Base-by-base conservation (phyloP, 805 yeast species). In the Yamadazyma scolyti region DNA sequence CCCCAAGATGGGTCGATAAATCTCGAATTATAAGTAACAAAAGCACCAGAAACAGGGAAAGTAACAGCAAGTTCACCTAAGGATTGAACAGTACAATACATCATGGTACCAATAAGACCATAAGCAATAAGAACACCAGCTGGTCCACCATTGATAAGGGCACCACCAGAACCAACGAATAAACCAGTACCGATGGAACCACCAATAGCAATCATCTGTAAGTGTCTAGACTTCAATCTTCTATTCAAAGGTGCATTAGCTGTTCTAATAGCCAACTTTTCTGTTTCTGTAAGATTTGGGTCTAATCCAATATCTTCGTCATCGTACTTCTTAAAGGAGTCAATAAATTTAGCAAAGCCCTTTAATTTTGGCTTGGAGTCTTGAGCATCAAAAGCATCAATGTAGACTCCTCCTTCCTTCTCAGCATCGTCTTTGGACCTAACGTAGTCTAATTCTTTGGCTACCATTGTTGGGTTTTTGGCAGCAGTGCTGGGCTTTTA, bases 111-210 rank as follows among this genome's bases (percentile, higher is more conserved):
- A 28, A 75, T 65, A 28, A 77, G 55, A 14, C 54, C 43, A 64
- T 78, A 79, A 30, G 77, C 80, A 36, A 79, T 75, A 27, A 79
- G 48, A 43, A 65, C 33, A 82, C 80, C 68, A 41, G 81, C 84
- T n/a, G 93, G 90, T 20, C 93, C 93, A 52, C 87, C 83, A 20
- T 68, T 61, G 16, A 68, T 46, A 33, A 83, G 57, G 4, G 85
- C 73, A 16, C 71, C 57, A 41, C 86, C 85, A 3, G 87, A 73
- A 52, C 88, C 88, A 23, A 86, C 80, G 40, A 86, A 77, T 33
- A 86, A 65, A 53, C 93, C 95, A n/a, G 93, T 82, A 48, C 95
- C 95, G 46, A 85, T 83, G 38, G 83, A 73, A 30, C 90, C 89
- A 46, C 90, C 93, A 42, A 80, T 74, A 20, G 85, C 77, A 39